phyloP scores from a whole-genome alignment of 2,329 filamentous ascomycete species.

The Aspergillus pseudoviridinutans region DNA sequence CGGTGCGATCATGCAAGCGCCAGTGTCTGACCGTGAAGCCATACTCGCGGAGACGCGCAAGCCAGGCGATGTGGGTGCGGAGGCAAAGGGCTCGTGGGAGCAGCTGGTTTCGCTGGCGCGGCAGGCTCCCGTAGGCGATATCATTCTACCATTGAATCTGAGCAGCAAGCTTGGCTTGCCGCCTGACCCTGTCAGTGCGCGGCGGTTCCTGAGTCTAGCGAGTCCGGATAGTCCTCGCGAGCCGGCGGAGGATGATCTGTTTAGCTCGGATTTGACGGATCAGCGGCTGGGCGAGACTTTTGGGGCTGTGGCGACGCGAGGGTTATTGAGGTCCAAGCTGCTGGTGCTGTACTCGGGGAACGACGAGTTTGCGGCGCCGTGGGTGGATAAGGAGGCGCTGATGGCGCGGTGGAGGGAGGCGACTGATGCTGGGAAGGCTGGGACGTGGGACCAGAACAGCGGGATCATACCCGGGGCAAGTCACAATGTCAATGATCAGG shows the following conservation, averaged over 20 bases:
- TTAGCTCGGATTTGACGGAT: slow-evolving; percentile 71
- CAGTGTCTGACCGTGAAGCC: slow-evolving; percentile 72
- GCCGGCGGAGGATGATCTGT: slow-evolving; percentile 77
- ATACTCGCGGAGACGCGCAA: slow-evolving; percentile 34
- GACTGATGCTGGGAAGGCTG: slow-evolving; percentile 32
- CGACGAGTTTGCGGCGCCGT: slow-evolving; percentile 44
- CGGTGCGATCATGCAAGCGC: slow-evolving; percentile 74
- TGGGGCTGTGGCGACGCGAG: slow-evolving; percentile 44
- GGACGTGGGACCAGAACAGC: slow-evolving; percentile 49
- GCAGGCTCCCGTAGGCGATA: slow-evolving; percentile 27
- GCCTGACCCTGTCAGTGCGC: slow-evolving; percentile 49
- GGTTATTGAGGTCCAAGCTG: slow-evolving; percentile 36
- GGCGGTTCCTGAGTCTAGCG: slow-evolving; percentile 56
- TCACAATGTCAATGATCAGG: slow-evolving; percentile 48
- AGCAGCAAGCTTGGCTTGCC: slow-evolving; percentile 30
- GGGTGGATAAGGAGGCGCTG: slow-evolving; percentile 43
- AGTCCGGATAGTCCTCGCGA: slow-evolving; percentile 49
- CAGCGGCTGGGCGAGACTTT: slow-evolving; percentile 61
- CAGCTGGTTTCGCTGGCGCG: slow-evolving; percentile 24
- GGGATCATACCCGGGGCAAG: slow-evolving; percentile 47
- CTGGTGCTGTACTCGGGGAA: slow-evolving; percentile 45
- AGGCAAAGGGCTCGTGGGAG: slow-evolving; percentile 25
- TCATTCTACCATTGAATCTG: slow-evolving; percentile 33
- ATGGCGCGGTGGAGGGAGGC: slow-evolving; percentile 42
- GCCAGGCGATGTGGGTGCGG: slow-evolving; percentile 7